Base-by-base conservation (phyloP, 306 rosid species). In the Canavalia ensiformis region DNA sequence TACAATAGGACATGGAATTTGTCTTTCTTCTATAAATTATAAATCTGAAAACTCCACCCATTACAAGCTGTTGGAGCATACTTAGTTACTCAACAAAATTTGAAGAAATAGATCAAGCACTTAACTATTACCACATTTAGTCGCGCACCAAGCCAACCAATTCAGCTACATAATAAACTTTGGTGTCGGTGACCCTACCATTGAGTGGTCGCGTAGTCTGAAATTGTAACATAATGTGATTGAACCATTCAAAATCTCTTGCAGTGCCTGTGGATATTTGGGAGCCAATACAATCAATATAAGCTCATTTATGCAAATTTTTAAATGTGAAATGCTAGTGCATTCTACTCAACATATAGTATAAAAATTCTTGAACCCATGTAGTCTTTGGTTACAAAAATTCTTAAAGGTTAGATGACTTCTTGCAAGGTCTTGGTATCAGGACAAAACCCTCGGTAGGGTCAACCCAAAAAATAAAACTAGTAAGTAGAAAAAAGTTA, bases 331-430 rank as follows among this genome's bases (percentile, higher is more conserved):
- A 68, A 29, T 49, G 42, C 13, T n/a, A 45, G 8, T 75, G 34
- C 62, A 51, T 78, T 72, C 13, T 63, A 45, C 75, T 44, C n/a
- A 65, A 78, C 35, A 41, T 6, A 13, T 3, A 33, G n/a, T 68
- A 64, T 18, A 73, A 62, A 82, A 52, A 39, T 45, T 69, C 39
- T 70, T 12, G 29, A 75, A 69, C 11, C 34, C 12, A 37, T 59
- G 35, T 33, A 45, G 13, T 34, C 44, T 55, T 80, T 58, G 58
- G 78, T 63, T 13, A 31, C 31, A 46, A 46, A 35, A 84, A 75
- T 11, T 18, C 58, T 80, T 50, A 77, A 77, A 84, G 69, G 75
- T 31, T 42, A 55, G 74, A 74, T 86, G 76, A 82, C 87, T 88
- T 88, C 68, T 73, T 2, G 1, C 54, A 70, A 46, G 72, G 81